phyloP scores from a whole-genome alignment of 2,329 filamentous ascomycete genomes.

The Beauveria scarabaeidicola region DNA sequence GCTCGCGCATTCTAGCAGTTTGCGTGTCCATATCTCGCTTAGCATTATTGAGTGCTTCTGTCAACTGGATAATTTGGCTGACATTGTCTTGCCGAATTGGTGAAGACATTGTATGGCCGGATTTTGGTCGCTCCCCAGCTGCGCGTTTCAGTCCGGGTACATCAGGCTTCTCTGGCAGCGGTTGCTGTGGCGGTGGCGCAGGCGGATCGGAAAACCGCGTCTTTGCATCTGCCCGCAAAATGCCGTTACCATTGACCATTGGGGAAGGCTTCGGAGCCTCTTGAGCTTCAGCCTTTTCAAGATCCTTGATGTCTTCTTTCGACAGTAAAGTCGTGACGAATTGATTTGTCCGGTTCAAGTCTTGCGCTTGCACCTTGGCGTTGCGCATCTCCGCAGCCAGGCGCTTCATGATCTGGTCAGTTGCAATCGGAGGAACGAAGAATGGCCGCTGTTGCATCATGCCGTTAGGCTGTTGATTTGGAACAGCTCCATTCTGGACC shows the following conservation, averaged over 20 bases:
- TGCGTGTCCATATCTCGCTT: slow-evolving; percentile 86
- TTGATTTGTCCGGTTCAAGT: slow-evolving; percentile 72
- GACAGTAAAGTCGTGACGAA: slow-evolving; percentile 71
- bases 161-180: slow-evolving; percentile 87
- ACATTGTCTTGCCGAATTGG: slow-evolving; percentile 50
- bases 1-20: slow-evolving; percentile 65
- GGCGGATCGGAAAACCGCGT: slow-evolving; percentile 87
- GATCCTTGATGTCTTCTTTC: slow-evolving; percentile 57
- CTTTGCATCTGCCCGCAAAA: slow-evolving; percentile 65
- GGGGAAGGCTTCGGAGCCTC: slow-evolving; percentile 39
- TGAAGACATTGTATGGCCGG: slow-evolving; percentile 42
- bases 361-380: slow-evolving; percentile 78
- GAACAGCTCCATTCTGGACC: slow-evolving; percentile 36
- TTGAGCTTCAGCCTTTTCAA: slow-evolving; percentile 40
- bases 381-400: slow-evolving; percentile 69
- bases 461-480: slow-evolving; percentile 45
- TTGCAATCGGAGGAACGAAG: slow-evolving; percentile 81
- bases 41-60: slow-evolving; percentile 73
- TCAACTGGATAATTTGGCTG: slow-evolving; percentile 74
- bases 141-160: slow-evolving; percentile 64
- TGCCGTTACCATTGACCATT: slow-evolving; percentile 42
- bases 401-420: slow-evolving; percentile 83
- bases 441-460: slow-evolving; percentile 71
- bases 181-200: slow-evolving; percentile 86
- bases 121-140: slow-evolving; percentile 66